A percentile compares a stretch with the other conserved stretches of the same genome.
Evolutionary conservation across 202 grass and related monocot species (phyloP).

Genomic region (Setaria viridis): DNA sequence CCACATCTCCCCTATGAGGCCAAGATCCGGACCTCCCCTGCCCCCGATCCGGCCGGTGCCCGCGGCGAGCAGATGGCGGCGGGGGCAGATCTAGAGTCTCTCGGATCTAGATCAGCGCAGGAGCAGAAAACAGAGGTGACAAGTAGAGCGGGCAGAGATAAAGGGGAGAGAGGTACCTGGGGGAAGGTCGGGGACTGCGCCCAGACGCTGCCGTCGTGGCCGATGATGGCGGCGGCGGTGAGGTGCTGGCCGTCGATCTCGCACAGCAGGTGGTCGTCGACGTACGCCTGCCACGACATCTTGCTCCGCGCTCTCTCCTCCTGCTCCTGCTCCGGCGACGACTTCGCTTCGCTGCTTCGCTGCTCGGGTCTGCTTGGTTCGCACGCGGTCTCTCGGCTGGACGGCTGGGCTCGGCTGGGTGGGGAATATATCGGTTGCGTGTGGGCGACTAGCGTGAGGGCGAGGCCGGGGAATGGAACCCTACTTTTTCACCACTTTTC

Average conservation of each 20-base stretch:
- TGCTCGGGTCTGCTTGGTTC: constrained; percentile 51
- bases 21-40: constrained; percentile 29
- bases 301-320: constrained; percentile 22
- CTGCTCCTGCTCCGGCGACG: constrained; percentile 22
- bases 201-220: constrained; percentile 75
- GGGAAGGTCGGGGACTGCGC: constrained; percentile 66
- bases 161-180: constrained; percentile 39
- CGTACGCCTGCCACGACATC: constrained; percentile 88
- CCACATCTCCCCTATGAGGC: constrained; percentile 22
- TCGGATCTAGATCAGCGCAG: constrained; percentile 33
- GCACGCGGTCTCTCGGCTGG: constrained; percentile 42
- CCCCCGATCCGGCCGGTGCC: constrained; percentile 31
- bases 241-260: constrained; percentile 70
- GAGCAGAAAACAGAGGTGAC: neutral
- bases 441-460: neutral
- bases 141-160: neutral
- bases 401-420: constrained; percentile 24
- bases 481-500: constrained; percentile 25
- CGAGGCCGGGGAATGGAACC: constrained; percentile 36
- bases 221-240: constrained; percentile 76
- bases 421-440: constrained; percentile 65
- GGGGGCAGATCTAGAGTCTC: constrained; percentile 28
- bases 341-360: constrained; percentile 22
- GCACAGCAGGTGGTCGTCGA: constrained; percentile 84
- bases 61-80: neutral